Percentiles rank a stretch among this genome's conserved stretches.
Conservation (phyloP, 1,284 basidiomycete genomes). For the Cutaneotrichosporon sp. region DNA sequence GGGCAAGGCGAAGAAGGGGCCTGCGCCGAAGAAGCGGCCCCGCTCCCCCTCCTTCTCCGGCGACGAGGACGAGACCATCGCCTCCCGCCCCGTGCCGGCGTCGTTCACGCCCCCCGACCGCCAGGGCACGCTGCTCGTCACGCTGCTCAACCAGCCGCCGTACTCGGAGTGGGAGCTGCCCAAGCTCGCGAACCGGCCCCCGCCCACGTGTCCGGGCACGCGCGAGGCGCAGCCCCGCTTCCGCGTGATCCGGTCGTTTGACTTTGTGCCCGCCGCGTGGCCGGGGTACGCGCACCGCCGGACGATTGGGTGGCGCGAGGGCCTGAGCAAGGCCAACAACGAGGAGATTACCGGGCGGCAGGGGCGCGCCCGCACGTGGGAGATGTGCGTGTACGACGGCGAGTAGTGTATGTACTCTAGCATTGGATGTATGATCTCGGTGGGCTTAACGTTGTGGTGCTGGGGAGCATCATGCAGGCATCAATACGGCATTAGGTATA, state of each 20-base stretch:
- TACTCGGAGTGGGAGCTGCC: constrained; percentile 88
- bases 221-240: constrained; percentile 64
- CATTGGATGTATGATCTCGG: no score
- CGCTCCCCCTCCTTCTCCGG: constrained; percentile 15
- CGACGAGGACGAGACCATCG: constrained; percentile 54
- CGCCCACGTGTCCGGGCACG: constrained; percentile 26
- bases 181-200: constrained; percentile 66
- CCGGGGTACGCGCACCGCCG: constrained; percentile 86
- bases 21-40: constrained; percentile 6
- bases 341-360: constrained; percentile 50
- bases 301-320: constrained; percentile 72
- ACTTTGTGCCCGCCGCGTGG: constrained; percentile 72
- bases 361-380: constrained; percentile 48
- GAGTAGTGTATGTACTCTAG: constrained; percentile 18
- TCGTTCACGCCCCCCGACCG: constrained; percentile 47
- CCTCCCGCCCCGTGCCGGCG: constrained; percentile 17
- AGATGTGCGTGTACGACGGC: constrained; percentile 39
- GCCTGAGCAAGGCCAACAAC: constrained; percentile 46
- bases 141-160: constrained; percentile 80
- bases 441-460: no score
- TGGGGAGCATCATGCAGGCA: no score
- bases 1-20: constrained; percentile 20
- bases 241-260: constrained; percentile 75
- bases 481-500: no score
- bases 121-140: constrained; percentile 68